Base-by-base conservation (phyloP, 768 basidiomycete species). In the Lentinula guzmanii region DNA sequence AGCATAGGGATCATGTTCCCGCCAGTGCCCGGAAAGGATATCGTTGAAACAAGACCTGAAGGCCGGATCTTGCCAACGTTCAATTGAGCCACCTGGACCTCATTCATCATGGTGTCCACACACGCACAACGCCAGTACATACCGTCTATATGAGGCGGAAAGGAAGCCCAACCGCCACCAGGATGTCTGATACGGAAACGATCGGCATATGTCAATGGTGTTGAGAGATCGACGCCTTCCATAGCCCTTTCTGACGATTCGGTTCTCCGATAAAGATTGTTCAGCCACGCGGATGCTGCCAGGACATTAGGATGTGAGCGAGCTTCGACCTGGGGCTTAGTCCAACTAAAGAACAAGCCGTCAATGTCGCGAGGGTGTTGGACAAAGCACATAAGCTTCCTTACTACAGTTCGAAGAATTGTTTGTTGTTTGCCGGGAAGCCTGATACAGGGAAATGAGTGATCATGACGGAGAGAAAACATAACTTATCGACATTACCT, bases 381-480 rank as follows among this genome's bases (percentile, higher is more conserved):
- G 11, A 42, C 31, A 43, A 41, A 1, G 15, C 28, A 28, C 21
- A 28, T 18, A 33, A 5, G 28, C n/a, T 6, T 18, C 33, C 82
- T 57, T 65, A 87, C 87, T 89, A 90, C 52, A 90, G 81, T 66
- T 84, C 74, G 72, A 86, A 89, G 72, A 90, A 89, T 65, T 90
- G 88, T 58, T 86, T 88, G 65, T 89, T 41, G 39, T 56, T 43
- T 9, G 55, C 55, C 18, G 55, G 55, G 28, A 31, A 59, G 53
- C 9, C 21, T 18, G 31, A 61, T 28, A 51, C 15, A 7, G 11
- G 7, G 21, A 28, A 21, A 1, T 21, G n/a, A 48, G 46, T 28
- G 16, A 6, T n/a, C 33, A 48, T 18, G 31, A 60, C 24, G 31
- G n/a, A 6, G n/a, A 15, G 33, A 9, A 53, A 5, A 53, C 15